Evolutionary conservation across 495 filamentous ascomycete species (phyloP).

Genomic region (Penicillium daleae): DNA sequence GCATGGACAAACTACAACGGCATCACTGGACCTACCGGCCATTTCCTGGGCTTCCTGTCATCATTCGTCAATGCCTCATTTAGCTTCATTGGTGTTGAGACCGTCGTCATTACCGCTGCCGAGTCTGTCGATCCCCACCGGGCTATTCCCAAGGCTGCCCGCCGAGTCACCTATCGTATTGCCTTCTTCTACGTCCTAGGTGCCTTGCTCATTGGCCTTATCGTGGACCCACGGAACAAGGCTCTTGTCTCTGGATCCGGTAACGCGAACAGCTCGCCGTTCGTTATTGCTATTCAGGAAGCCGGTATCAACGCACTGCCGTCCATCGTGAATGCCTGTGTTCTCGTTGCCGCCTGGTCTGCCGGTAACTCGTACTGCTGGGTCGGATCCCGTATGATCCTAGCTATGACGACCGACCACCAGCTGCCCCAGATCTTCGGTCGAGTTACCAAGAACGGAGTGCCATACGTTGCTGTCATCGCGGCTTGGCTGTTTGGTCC

Average conservation of each 20-base stretch:
- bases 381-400: conserved; percentile 43
- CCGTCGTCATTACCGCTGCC: conserved; percentile 78
- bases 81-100: conserved; percentile 65
- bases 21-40: conserved; percentile 39
- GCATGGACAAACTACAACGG: conserved; percentile 43
- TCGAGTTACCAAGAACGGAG: conserved; percentile 36
- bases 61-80: conserved; percentile 53
- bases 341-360: conserved; percentile 68
- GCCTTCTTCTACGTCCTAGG: conserved; percentile 75
- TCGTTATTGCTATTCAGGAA: conserved; percentile 60
- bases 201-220: conserved; percentile 59
- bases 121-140: conserved; percentile 79
- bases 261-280: conserved; percentile 54
- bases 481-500: conserved; percentile 38
- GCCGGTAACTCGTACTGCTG: conserved; percentile 63
- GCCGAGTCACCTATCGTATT: conserved; percentile 84
- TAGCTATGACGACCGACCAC: conserved; percentile 42
- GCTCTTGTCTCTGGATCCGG: conserved; percentile 57
- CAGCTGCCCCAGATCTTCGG: conserved; percentile 42
- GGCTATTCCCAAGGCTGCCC: conserved; percentile 78
- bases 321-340: conserved; percentile 76
- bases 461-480: conserved; percentile 42
- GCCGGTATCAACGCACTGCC: conserved; percentile 70
- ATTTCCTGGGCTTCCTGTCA: conserved; percentile 51
- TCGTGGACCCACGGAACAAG: conserved; percentile 48